These are phyloP conservation scores for Collybiopsis confluens DNA, from an alignment of 768 basidiomycete species.

Conservation along the genomic window DNA sequence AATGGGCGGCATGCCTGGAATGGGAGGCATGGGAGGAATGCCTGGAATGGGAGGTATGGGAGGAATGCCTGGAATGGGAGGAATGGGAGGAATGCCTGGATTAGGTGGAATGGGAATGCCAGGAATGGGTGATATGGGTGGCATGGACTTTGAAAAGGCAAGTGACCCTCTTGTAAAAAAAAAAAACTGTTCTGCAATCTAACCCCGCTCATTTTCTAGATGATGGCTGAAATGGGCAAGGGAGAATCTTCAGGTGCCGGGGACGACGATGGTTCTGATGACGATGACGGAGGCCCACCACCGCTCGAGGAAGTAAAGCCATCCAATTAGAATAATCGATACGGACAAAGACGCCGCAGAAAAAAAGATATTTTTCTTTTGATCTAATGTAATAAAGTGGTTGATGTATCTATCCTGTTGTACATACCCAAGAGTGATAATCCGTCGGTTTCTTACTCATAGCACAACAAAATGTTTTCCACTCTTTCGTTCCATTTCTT, in stretches of 20 bases:
- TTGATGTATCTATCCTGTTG: background rate
- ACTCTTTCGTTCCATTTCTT: background rate
- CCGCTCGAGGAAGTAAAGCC: slow-evolving; percentile 70
- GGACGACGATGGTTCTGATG: slow-evolving; percentile 34
- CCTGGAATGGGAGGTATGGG: slow-evolving; percentile 46
- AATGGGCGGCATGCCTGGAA: slow-evolving; percentile 36
- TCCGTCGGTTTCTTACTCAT: too few relatives aligned
- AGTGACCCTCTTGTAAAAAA: slow-evolving; percentile 8
- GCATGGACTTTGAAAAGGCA: slow-evolving; percentile 68
- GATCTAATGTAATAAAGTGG: background rate
- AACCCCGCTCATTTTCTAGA: slow-evolving; percentile 21
- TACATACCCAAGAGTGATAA: too few relatives aligned
- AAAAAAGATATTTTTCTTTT: background rate
- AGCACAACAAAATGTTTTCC: too few relatives aligned
- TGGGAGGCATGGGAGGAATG: slow-evolving; percentile 39
- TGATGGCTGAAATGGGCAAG: slow-evolving; percentile 49
- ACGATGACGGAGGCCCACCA: slow-evolving; percentile 68
- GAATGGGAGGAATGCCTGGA: slow-evolving; percentile 53
- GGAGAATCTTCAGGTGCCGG: slow-evolving; percentile 15
- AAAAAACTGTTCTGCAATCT: too few relatives aligned
- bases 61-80: slow-evolving; percentile 55
- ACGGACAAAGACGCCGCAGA: background rate
- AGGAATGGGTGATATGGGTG: slow-evolving; percentile 38
- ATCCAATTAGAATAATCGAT: slow-evolving; percentile 29
- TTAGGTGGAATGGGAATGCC: slow-evolving; percentile 44